Evolutionary conservation across 495 filamentous ascomycete species (phyloP).

Genomic region (Bombardia bombarda): DNA sequence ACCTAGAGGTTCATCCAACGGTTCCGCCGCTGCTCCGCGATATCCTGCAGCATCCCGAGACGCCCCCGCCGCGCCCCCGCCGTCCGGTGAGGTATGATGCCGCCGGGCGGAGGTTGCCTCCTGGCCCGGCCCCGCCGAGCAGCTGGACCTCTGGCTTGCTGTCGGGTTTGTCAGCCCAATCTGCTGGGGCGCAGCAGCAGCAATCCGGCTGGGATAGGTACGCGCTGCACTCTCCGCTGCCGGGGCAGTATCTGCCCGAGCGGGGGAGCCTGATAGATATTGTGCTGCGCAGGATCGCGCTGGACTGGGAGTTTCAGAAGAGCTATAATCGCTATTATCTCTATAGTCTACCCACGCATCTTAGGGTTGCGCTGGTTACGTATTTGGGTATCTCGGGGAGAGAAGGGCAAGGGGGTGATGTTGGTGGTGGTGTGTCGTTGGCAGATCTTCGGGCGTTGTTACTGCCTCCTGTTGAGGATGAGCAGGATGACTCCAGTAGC

Average conservation of each 20-base stretch:
- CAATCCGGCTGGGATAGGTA: neutral
- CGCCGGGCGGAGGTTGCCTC: constrained; percentile 39
- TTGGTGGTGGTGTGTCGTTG: too few relatives aligned
- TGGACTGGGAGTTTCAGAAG: constrained; percentile 61
- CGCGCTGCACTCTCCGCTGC: constrained; percentile 27
- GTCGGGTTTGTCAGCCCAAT: too few relatives aligned
- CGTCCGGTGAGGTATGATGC: constrained; percentile 36
- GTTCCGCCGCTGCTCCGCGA: constrained; percentile 44
- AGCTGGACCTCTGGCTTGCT: constrained; percentile 49
- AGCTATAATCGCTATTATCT: constrained; percentile 62
- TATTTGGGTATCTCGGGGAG: constrained; percentile 49
- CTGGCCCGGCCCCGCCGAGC: constrained; percentile 62
- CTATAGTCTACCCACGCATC: constrained; percentile 49
- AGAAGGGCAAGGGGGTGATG: too few relatives aligned
- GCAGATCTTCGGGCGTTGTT: constrained; percentile 34
- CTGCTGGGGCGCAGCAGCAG: constrained; percentile 6
- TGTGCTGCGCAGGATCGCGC: constrained; percentile 51
- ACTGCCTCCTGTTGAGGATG: constrained; percentile 22
- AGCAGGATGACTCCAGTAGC: too few relatives aligned
- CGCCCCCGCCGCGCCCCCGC: constrained; percentile 57
- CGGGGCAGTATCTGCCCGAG: constrained; percentile 28
- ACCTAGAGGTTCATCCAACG: constrained; percentile 25
- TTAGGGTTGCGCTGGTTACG: constrained; percentile 54
- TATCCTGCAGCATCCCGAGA: constrained; percentile 64
- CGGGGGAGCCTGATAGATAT: constrained; percentile 48